These are phyloP conservation scores for Excoecaria agallocha DNA, from an alignment of 345 rosid genomes.

Conservation along the genomic window DNA sequence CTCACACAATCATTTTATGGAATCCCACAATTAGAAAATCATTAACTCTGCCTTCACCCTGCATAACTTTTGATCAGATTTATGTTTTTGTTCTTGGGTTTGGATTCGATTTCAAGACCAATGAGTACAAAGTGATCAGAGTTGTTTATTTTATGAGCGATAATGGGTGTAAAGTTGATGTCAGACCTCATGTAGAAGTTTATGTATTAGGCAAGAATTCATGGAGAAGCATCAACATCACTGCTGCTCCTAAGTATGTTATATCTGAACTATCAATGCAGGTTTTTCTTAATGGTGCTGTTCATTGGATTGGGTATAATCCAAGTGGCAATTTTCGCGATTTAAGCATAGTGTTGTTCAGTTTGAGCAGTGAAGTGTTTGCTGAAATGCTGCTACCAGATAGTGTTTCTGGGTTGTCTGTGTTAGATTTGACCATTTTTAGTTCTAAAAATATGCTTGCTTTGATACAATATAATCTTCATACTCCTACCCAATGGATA, in stretches of 20 bases:
- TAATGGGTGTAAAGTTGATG: background rate
- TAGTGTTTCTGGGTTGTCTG: constrained; percentile 9
- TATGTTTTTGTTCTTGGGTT: constrained; percentile 26
- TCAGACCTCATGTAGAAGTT: constrained; percentile 29
- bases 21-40: constrained; percentile 15
- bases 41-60: constrained; percentile 9
- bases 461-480: constrained; percentile 24
- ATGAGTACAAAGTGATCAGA: constrained; percentile 37
- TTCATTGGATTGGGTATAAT: constrained; percentile 43
- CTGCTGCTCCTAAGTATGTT: constrained; percentile 8
- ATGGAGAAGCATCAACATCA: constrained; percentile 27
- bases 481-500: constrained; percentile 12
- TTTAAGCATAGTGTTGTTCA: constrained; percentile 21
- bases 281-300: constrained; percentile 27
- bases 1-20: constrained; percentile 18
- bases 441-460: constrained; percentile 10
- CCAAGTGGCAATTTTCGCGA: background rate
- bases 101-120: constrained; percentile 24
- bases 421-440: constrained; percentile 21
- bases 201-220: constrained; percentile 15
- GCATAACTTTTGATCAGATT: constrained; percentile 3
- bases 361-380: constrained; percentile 26
- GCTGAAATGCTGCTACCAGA: constrained; percentile 31
- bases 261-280: constrained; percentile 22
- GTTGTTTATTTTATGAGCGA: constrained; percentile 11